Base-by-base conservation (phyloP, 1,139 yeast species). In the Diutina sp. region DNA sequence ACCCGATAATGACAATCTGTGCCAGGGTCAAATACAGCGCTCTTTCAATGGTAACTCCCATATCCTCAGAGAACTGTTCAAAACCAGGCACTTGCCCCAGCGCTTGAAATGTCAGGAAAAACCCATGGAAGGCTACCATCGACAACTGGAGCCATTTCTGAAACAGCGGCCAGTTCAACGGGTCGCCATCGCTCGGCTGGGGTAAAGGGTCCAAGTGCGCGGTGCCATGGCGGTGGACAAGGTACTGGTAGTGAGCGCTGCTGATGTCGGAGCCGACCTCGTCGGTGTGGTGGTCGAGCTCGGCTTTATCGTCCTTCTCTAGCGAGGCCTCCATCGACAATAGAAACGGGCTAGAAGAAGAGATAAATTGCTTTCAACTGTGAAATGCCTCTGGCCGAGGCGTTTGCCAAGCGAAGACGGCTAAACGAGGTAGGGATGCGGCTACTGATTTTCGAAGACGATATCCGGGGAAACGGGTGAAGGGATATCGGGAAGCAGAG, bases 81-180 rank as follows among this genome's bases (percentile, higher is more conserved):
- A 50, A 50, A 4, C 41, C 53, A 4, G 53, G 53, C 6, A 50
- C 53, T 30, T 50, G 53, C 7, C 53, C 53, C 35, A 32, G 32
- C 11, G 53, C 53, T 11, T 50, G 53, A 28, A 50, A 50, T 2
- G 53, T 50, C 16, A 28, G 32, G 18, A 50, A 50, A 29, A 50
- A 50, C 29, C 53, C 53, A 32, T 50, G 53, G 53, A 50, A 50
- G 6, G 53, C 53, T 29, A 50, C 53, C 53, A 50, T 50, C 6
- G 32, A 9, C 6, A 50, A 18, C 29, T 50, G 53, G 28, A 18
- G 32, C 53, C 53, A 50, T 50, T 50, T 50, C 6, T 32, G 44
- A 4, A 6, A 3, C 14, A 18, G 18, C 14, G 29, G 8, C 53
- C 53, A 50, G 32, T 50, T 50, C 5, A 50, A 21, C 1, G 53